Base-by-base conservation (phyloP, 1,284 basidiomycete species). In the Ganoderma meredithae region DNA sequence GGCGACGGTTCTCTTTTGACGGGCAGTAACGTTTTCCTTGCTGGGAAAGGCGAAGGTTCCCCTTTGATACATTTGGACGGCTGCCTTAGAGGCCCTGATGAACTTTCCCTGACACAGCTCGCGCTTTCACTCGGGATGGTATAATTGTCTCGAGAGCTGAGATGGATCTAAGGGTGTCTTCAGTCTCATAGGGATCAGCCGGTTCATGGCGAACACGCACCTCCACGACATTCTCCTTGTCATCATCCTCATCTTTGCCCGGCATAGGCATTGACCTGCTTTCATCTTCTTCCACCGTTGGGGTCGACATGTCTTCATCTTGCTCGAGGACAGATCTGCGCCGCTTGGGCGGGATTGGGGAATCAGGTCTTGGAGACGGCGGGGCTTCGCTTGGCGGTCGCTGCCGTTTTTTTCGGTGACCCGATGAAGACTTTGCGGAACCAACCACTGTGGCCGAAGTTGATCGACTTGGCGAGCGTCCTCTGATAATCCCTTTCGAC, bases 401-500 rank as follows among this genome's bases (percentile, higher is more conserved):
- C 39, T 56, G 49, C 17, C 68, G 64, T 33, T 62, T 66, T 17
- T 52, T 61, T n/a, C 31, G 40, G 12, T 25, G 17, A 17, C 31
- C 31, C 1, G 62, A 9, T 9, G 49, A 36, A 19, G 62, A 64
- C 22, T 25, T 17, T 1, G 63, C 52, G 7, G 49, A 56, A 19
- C 39, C 58, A 41, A 60, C 22, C n/a, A 41, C 52, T 12, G 49
- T 41, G 9, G 58, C 56, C n/a, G 60, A 59, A 22, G 17, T 19
- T 10, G 60, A 33, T 17, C n/a, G 58, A 25, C 49, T 53, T 27
- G 60, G 31, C 5, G 47, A 36, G 17, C n/a, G 41, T 41, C 40
- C 60, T 19, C 40, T 62, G 1, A 69, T 67, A 19, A 74, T 70
- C 0, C 69, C 69, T 5, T 67, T 65, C 2, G 66, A 65, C 52